Evolutionary conservation across 2,329 filamentous ascomycete species (phyloP).

Genomic region (Colletotrichum higginsianum): DNA sequence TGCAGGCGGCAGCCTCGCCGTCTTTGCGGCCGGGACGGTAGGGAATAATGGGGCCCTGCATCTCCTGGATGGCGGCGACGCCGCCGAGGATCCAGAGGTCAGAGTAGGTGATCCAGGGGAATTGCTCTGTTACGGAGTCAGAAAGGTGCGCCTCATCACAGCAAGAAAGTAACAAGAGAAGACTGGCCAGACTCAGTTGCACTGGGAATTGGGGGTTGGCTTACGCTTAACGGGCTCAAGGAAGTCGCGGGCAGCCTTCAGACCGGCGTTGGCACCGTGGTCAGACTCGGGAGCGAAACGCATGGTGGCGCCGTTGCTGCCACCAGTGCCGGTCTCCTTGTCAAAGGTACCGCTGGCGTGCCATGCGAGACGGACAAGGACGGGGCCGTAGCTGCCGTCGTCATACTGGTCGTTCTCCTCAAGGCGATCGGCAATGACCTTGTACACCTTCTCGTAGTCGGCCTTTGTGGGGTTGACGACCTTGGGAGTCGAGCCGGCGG

Average conservation of each 20-base stretch:
- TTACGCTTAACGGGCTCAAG: slow-evolving; percentile 89
- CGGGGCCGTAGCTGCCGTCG: slow-evolving; percentile 95
- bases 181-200: background rate
- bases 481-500: slow-evolving; percentile 62
- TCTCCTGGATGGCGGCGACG: slow-evolving; percentile 91
- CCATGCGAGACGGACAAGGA: slow-evolving; percentile 92
- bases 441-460: slow-evolving; percentile 97
- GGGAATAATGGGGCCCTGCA: slow-evolving; percentile 89
- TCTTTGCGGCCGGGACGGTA: slow-evolving; percentile 91
- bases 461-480: slow-evolving; percentile 79
- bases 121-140: slow-evolving; percentile 68
- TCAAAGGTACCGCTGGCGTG: slow-evolving; percentile 95
- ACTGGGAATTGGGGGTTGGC: slow-evolving; percentile 44
- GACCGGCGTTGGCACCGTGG: slow-evolving; percentile 94
- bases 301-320: slow-evolving; percentile 98
- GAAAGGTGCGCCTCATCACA: background rate
- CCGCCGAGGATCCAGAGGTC: slow-evolving; percentile 96
- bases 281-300: slow-evolving; percentile 89
- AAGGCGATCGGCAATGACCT: slow-evolving; percentile 83
- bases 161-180: background rate
- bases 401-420: slow-evolving; percentile 96
- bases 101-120: slow-evolving; percentile 96
- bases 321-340: slow-evolving; percentile 87
- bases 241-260: slow-evolving; percentile 90
- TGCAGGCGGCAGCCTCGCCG: slow-evolving; percentile 85